Conservation (phyloP, 768 basidiomycete species). For the Hydnomerulius pinastri region DNA sequence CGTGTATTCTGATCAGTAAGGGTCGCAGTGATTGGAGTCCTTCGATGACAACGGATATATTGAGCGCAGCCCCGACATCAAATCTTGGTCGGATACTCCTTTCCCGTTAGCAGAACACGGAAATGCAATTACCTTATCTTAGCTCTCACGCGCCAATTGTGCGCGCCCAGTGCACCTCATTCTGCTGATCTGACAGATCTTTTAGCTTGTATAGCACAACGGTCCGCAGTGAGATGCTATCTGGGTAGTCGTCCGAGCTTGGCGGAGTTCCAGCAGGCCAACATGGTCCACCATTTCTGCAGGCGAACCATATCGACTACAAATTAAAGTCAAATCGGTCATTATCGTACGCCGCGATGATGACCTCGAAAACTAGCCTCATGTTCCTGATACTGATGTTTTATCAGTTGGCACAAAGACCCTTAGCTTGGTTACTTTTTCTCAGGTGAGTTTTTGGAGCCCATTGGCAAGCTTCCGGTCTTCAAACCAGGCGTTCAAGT, state of each 20-base stretch:
- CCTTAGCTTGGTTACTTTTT: not conserved
- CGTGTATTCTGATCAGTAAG: conserved; percentile 9
- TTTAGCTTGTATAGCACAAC: not conserved
- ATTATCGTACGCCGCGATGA: not conserved
- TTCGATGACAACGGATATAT: conserved; percentile 2
- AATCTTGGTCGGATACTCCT: not conserved
- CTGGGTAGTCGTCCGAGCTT: conserved; percentile 5
- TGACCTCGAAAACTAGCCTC: not conserved
- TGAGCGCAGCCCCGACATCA: conserved; percentile 5
- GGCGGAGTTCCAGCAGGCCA: not conserved
- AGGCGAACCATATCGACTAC: not conserved
- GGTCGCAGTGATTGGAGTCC: not conserved
- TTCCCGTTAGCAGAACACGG: conserved; percentile 1
- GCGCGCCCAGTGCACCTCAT: not conserved
- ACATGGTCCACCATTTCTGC: not conserved
- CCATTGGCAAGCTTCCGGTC: conserved; percentile 14
- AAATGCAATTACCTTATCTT: not conserved
- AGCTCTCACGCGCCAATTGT: not conserved
- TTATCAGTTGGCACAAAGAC: not conserved
- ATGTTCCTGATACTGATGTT: conserved; percentile 7
- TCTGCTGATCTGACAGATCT: not conserved
- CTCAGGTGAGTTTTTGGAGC: conserved; percentile 3
- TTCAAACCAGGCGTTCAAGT: conserved; percentile 20
- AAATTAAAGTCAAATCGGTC: conserved; percentile 1
- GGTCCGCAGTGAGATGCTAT: not conserved